Evolutionary conservation across 805 yeast genomes (phyloP).

Genomic region (Candida tammaniensis): DNA sequence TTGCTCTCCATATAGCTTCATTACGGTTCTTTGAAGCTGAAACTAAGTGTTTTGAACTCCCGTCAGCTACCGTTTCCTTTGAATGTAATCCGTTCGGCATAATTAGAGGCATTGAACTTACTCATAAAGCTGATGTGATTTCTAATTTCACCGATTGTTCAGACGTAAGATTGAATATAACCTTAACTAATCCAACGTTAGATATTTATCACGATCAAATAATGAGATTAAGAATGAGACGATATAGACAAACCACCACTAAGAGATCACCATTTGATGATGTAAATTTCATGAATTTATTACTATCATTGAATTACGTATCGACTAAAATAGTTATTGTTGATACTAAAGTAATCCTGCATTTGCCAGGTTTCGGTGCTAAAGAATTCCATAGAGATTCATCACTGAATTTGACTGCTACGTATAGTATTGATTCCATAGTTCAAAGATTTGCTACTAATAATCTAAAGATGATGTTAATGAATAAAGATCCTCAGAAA

Average conservation of each 20-base stretch:
- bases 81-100: conserved; percentile 22
- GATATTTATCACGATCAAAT: conserved; percentile 39
- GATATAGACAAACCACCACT: conserved; percentile 7
- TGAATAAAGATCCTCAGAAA: conserved; percentile 1
- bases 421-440: conserved; percentile 21
- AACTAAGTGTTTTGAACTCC: conserved; percentile 32
- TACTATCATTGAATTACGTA: conserved; percentile 8
- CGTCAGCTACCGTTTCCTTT: conserved; percentile 28
- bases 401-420: conserved; percentile 23
- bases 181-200: conserved; percentile 33
- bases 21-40: conserved; percentile 26
- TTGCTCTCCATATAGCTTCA: conserved; percentile 25
- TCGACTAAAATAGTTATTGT: conserved; percentile 26
- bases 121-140: conserved; percentile 5
- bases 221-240: conserved; percentile 14
- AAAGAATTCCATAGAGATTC: conserved; percentile 23
- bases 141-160: background rate
- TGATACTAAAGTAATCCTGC: conserved; percentile 28
- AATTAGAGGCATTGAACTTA: conserved; percentile 18
- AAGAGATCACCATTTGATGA: conserved; percentile 6
- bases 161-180: conserved; percentile 15
- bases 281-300: conserved; percentile 16
- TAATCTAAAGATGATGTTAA: conserved; percentile 6
- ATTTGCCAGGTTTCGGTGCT: conserved; percentile 26
- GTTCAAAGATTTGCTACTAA: conserved; percentile 26